Evolutionary conservation across 495 filamentous ascomycete genomes (phyloP).

Genomic region (Stereocaulon alpinum): DNA sequence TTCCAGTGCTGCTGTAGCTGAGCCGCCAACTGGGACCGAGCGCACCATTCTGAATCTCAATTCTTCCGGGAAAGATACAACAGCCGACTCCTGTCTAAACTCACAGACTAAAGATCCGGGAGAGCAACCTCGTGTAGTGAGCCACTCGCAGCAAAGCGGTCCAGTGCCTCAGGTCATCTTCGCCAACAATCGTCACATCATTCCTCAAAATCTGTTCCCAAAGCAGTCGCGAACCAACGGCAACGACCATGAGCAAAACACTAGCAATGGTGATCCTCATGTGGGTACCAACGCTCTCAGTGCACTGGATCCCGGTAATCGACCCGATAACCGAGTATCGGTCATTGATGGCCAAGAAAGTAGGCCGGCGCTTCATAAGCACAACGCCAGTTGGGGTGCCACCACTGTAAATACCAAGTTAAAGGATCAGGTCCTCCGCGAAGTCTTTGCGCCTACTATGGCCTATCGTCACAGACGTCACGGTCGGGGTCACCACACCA

Average conservation of each 20-base stretch:
- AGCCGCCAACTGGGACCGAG: not conserved
- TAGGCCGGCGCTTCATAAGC: constrained; percentile 32
- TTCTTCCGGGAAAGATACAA: not conserved
- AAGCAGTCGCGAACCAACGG: constrained; percentile 3
- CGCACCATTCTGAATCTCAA: not conserved
- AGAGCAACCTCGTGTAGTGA: constrained; percentile 57
- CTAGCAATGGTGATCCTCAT: not conserved
- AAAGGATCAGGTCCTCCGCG: constrained; percentile 84
- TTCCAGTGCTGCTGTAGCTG: constrained; percentile 12
- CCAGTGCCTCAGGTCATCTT: constrained; percentile 86
- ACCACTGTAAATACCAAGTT: constrained; percentile 84
- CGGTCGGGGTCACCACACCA: constrained; percentile 46
- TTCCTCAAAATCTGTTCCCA: constrained; percentile 69
- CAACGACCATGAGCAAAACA: not conserved
- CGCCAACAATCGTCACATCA: constrained; percentile 90
- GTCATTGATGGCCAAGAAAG: not conserved
- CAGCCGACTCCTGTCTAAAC: not conserved
- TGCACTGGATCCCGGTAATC: not conserved
- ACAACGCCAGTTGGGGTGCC: constrained; percentile 76
- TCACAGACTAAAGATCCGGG: constrained; percentile 16
- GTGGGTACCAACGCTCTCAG: not conserved
- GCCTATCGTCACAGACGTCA: constrained; percentile 50
- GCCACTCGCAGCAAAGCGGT: constrained; percentile 57
- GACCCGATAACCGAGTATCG: not conserved
- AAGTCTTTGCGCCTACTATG: constrained; percentile 81